These are phyloP conservation scores for Mycotypha africana DNA, from an alignment of 371 early-diverging fungal genomes.

Conservation along the genomic window DNA sequence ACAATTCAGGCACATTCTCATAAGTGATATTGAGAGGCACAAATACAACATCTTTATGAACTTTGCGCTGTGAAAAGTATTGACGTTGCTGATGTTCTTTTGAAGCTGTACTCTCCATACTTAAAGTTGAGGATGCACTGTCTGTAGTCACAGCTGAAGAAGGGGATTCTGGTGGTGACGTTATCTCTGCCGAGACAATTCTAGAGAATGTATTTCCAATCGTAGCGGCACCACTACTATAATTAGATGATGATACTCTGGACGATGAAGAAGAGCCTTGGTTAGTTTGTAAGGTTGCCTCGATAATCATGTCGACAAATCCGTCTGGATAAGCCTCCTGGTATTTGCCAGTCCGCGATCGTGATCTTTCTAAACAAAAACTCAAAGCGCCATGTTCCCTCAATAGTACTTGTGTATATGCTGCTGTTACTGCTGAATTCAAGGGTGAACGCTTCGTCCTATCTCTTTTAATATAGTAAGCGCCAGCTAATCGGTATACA, in stretches of 20 bases:
- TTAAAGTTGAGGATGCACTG: slow-evolving; percentile 1
- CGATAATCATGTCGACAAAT: slow-evolving; percentile 42
- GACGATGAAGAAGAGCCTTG: slow-evolving; percentile 20
- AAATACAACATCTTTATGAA: slow-evolving; percentile 32
- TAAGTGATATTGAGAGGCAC: slow-evolving; percentile 47
- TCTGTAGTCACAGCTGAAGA: slow-evolving; percentile 12
- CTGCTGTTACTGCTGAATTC: slow-evolving; percentile 42
- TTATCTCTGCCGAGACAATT: slow-evolving; percentile 16
- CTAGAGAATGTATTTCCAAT: slow-evolving; percentile 9
- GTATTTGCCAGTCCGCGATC: slow-evolving; percentile 42
- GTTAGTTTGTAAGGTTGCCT: slow-evolving; percentile 41
- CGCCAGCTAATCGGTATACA: slow-evolving; percentile 40
- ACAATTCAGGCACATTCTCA: slow-evolving; percentile 40
- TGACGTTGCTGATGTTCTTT: slow-evolving; percentile 17
- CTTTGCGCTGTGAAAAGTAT: slow-evolving; percentile 5
- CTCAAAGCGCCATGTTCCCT: slow-evolving; percentile 43
- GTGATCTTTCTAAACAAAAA: slow-evolving; percentile 29
- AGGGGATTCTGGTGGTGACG: slow-evolving; percentile 34
- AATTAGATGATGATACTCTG: no score
- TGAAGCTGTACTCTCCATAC: slow-evolving; percentile 24
- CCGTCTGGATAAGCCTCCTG: slow-evolving; percentile 39
- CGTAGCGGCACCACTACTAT: no score
- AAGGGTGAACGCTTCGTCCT: slow-evolving; percentile 35
- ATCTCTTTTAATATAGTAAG: slow-evolving; percentile 41
- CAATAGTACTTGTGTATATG: slow-evolving; percentile 40